phyloP scores from a whole-genome alignment of 495 filamentous ascomycete genomes.

The Hyaloscypha variabilis region DNA sequence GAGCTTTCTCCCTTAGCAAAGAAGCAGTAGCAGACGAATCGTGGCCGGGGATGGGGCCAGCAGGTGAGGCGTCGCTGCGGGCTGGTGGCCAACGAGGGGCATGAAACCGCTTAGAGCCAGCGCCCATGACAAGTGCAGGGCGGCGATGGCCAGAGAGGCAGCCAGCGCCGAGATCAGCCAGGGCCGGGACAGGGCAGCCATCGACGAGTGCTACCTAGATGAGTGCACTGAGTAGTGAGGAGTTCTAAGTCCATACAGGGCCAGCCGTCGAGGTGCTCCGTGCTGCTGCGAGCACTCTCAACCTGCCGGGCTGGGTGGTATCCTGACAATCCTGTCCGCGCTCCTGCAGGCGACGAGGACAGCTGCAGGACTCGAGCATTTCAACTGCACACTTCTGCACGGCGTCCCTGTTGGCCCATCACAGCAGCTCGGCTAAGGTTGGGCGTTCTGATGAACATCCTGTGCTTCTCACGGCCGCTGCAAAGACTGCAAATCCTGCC shows the following conservation, averaged over 20 bases:
- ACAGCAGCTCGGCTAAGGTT: not conserved
- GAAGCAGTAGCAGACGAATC: not conserved
- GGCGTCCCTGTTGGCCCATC: not conserved
- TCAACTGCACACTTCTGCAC: not conserved
- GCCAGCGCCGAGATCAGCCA: conserved; percentile 10
- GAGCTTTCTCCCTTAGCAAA: not conserved
- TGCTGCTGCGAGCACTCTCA: not conserved
- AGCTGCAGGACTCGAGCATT: conserved; percentile 11
- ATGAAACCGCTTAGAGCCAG: conserved; percentile 34
- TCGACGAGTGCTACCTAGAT: too few species aligned
- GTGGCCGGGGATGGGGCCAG: conserved; percentile 4
- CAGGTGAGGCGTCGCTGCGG: conserved; percentile 7
- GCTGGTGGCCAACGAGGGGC: not conserved
- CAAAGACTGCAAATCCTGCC: not conserved
- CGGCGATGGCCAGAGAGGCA: not conserved
- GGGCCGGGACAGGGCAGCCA: too few species aligned
- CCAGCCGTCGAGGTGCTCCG: not conserved
- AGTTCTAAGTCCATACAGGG: too few species aligned
- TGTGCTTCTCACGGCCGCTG: not conserved
- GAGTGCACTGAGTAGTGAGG: too few species aligned
- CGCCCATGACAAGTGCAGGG: conserved; percentile 17
- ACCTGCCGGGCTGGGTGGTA: not conserved
- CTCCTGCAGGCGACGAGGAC: conserved; percentile 11
- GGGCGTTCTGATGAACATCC: conserved; percentile 1
- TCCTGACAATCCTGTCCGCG: not conserved